Conservation (phyloP, 805 yeast genomes). For the Brettanomyces custersianus region DNA sequence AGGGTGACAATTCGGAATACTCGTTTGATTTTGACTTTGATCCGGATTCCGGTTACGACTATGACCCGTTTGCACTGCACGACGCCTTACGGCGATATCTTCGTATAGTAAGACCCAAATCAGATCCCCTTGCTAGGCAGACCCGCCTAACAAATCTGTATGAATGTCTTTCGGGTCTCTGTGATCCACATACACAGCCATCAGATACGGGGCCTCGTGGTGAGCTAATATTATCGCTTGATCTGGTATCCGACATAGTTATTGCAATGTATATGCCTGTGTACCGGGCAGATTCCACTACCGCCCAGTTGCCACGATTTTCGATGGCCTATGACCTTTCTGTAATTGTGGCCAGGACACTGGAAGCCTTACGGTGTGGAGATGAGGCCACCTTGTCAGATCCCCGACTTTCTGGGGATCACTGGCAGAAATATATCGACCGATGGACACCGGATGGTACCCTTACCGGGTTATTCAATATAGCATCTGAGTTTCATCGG, state of each 20-base stretch:
- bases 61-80: conserved; percentile 22
- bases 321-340: conserved; percentile 25
- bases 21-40: conserved; percentile 16
- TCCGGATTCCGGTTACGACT: conserved; percentile 5
- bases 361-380: conserved; percentile 29
- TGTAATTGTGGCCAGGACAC: conserved; percentile 29
- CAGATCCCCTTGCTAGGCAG: not conserved
- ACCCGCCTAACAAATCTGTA: not conserved
- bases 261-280: conserved; percentile 30
- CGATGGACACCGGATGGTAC: conserved; percentile 31
- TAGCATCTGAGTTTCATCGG: conserved; percentile 25
- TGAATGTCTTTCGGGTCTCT: not conserved
- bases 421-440: conserved; percentile 24
- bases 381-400: conserved; percentile 33
- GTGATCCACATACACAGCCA: conserved; percentile 66
- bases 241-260: conserved; percentile 42
- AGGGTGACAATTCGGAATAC: conserved; percentile 7
- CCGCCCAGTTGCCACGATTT: conserved; percentile 23
- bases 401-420: conserved; percentile 30
- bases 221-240: conserved; percentile 42
- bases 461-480: conserved; percentile 13
- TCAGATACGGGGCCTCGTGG: conserved; percentile 43
- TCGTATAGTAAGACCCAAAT: conserved; percentile 12
- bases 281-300: conserved; percentile 18
- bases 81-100: conserved; percentile 20